phyloP scores from a whole-genome alignment of 1,139 yeast species.

The Lizanozyma gosingica region DNA sequence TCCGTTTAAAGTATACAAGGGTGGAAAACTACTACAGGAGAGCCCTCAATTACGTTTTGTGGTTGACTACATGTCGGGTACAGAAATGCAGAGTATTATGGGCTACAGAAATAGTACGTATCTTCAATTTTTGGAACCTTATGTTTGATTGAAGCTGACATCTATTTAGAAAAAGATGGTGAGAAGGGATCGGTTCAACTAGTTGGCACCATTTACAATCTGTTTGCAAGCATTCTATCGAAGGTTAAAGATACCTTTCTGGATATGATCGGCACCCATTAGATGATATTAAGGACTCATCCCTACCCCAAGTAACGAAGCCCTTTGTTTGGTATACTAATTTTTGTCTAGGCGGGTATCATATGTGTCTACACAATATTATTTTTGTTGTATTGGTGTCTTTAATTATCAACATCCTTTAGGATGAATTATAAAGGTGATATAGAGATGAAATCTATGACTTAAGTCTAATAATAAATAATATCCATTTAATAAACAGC shows the following conservation, averaged over 20 bases:
- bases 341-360: too few relatives aligned
- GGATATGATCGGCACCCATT: too few relatives aligned
- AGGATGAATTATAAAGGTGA: too few relatives aligned
- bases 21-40: background rate
- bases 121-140: background rate
- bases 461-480: background rate
- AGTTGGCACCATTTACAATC: background rate
- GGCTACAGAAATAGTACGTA: slow-evolving; percentile 10
- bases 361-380: too few relatives aligned
- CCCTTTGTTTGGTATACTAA: too few relatives aligned
- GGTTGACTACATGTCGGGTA: slow-evolving; percentile 15
- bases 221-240: background rate
- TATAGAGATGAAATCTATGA: too few relatives aligned
- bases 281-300: too few relatives aligned
- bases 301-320: too few relatives aligned
- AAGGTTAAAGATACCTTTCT: background rate
- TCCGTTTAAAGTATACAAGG: slow-evolving; percentile 13
- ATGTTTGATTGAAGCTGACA: background rate
- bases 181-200: too few relatives aligned
- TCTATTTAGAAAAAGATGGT: background rate
- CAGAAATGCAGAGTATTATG: slow-evolving; percentile 6
- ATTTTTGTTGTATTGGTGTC: too few relatives aligned
- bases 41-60: slow-evolving; percentile 3
- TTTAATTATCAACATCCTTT: too few relatives aligned
- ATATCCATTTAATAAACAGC: too few relatives aligned